Conservation (phyloP, 129 eudicot species). For the Sambucus nigra region DNA sequence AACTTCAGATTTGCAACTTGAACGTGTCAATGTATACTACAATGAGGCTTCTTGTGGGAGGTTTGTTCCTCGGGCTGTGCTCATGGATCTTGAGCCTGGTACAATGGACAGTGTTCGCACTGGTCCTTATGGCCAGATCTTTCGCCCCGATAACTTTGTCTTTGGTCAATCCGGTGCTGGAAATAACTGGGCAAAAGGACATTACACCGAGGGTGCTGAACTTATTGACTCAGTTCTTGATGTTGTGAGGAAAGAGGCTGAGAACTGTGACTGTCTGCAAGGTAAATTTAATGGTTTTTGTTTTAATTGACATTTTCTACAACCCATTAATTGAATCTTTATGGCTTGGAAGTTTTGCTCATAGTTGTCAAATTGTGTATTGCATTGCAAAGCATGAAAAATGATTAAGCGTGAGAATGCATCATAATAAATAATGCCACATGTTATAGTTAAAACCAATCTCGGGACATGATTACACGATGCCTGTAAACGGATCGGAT, state of each 20-base stretch:
- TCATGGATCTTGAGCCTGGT: conserved; percentile 57
- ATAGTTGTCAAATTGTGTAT: too few relatives aligned
- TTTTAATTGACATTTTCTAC: neutral
- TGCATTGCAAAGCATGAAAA: too few relatives aligned
- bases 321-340: too few relatives aligned
- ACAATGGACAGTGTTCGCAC: conserved; percentile 57
- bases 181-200: conserved; percentile 48
- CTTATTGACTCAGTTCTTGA: conserved; percentile 53
- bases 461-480: too few relatives aligned
- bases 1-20: conserved; percentile 42
- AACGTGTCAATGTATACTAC: conserved; percentile 47
- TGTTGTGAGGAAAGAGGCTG: conserved; percentile 56
- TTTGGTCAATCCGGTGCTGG: conserved; percentile 52
- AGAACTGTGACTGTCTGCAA: conserved; percentile 47
- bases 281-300: conserved; percentile 9
- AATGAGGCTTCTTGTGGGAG: conserved; percentile 56
- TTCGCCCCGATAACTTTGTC: conserved; percentile 40
- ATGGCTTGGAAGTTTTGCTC: neutral
- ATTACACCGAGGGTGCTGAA: conserved; percentile 54
- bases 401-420: too few relatives aligned
- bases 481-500: too few relatives aligned
- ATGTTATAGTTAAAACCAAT: too few relatives aligned
- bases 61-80: conserved; percentile 53
- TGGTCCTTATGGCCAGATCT: conserved; percentile 49
- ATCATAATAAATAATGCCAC: too few relatives aligned